Conservation (phyloP, 805 yeast species). For the Yamadazyma takamatsuzukensis region DNA sequence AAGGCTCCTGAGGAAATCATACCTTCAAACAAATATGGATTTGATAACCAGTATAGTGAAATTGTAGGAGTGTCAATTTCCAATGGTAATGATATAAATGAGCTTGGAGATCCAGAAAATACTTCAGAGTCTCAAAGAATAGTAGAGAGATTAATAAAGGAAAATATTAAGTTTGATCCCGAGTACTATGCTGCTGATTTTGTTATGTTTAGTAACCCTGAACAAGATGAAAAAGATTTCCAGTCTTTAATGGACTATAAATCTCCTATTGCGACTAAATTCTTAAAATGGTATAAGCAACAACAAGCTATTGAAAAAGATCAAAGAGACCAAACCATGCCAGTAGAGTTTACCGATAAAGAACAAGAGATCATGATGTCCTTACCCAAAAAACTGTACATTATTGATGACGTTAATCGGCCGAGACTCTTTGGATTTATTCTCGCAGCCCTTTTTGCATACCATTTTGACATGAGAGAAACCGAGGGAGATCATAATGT, state of each 20-base stretch:
- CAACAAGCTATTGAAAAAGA: slow-evolving; percentile 24
- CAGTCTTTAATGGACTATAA: slow-evolving; percentile 47
- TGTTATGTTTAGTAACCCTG: slow-evolving; percentile 53
- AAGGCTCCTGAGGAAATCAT: slow-evolving; percentile 26
- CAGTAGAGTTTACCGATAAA: slow-evolving; percentile 51
- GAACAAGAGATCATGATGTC: slow-evolving; percentile 67
- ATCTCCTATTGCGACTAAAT: slow-evolving; percentile 43
- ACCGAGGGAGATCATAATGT: slow-evolving; percentile 68
- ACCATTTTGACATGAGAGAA: slow-evolving; percentile 70
- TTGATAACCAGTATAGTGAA: slow-evolving; percentile 62
- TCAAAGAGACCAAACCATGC: slow-evolving; percentile 24
- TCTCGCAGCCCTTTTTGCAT: slow-evolving; percentile 66
- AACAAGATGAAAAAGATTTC: slow-evolving; percentile 50
- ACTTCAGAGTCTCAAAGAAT: slow-evolving; percentile 55
- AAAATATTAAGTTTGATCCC: slow-evolving; percentile 73
- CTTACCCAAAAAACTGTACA: slow-evolving; percentile 60
- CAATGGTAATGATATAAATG: slow-evolving; percentile 91
- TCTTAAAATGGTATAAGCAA: slow-evolving; percentile 46
- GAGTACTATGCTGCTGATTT: slow-evolving; percentile 87
- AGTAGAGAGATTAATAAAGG: slow-evolving; percentile 63
- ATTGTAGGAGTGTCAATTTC: slow-evolving; percentile 62
- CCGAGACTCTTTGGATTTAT: slow-evolving; percentile 57
- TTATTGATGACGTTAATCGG: slow-evolving; percentile 50
- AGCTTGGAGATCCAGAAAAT: slow-evolving; percentile 75
- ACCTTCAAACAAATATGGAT: slow-evolving; percentile 57